Conservation (phyloP, 2,329 filamentous ascomycete species). For the Colletotrichum sp. region DNA sequence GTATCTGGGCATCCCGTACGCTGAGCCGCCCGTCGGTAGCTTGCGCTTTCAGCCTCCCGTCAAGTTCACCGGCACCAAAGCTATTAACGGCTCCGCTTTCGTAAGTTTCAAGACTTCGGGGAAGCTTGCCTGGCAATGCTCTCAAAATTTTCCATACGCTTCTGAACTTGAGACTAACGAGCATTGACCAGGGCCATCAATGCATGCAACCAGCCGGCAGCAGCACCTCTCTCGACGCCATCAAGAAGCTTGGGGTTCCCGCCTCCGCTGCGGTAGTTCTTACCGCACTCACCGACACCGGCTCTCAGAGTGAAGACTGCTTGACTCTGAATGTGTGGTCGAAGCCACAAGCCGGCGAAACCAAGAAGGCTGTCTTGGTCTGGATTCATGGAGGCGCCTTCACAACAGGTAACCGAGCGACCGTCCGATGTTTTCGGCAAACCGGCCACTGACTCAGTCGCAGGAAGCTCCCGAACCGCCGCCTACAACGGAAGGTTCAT, state of each 20-base stretch:
- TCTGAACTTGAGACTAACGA: background rate
- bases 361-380: conserved; percentile 45
- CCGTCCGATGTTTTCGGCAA: background rate
- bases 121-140: background rate
- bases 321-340: conserved; percentile 44
- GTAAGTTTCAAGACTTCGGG: background rate
- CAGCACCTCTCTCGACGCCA: background rate
- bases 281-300: background rate
- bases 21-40: conserved; percentile 53
- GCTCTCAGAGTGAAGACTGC: conserved; percentile 37
- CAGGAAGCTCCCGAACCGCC: conserved; percentile 7
- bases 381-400: conserved; percentile 51
- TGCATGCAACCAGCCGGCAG: conserved; percentile 12
- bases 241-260: conserved; percentile 10
- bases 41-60: conserved; percentile 48
- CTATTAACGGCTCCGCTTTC: conserved; percentile 7
- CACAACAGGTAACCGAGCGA: conserved; percentile 25
- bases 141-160: background rate
- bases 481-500: conserved; percentile 43
- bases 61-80: background rate
- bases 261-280: conserved; percentile 4
- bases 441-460: background rate
- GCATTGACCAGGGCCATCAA: background rate
- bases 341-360: conserved; percentile 32
- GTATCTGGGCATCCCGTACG: conserved; percentile 58